Evolutionary conservation across 495 filamentous ascomycete genomes (phyloP), one percentile per base, ranked within the genome.

Genomic region (Chaetomium tenue): DNA sequence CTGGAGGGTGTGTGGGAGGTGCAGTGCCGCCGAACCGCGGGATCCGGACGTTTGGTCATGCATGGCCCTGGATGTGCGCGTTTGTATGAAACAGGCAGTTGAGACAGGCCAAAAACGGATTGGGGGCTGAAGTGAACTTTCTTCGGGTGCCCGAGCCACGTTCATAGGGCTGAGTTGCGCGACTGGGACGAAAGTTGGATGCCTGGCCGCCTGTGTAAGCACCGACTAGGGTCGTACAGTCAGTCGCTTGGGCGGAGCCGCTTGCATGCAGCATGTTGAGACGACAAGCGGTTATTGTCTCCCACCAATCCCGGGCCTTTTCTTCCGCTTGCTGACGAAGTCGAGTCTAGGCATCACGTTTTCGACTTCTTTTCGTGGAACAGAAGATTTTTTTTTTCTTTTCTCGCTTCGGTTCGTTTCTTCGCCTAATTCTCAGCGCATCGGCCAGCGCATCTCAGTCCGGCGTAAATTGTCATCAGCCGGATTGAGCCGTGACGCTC

Each of bases 191-290:
- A 56, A 58, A 23, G 30, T 55, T 63, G 58, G 50, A 51, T 63
- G 63, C 63, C 65, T 62, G 54, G 60, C 53, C 37, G 58, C 61
- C 60, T 64, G 13, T 70, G 65, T 68, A 52, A 65, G 68, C 68
- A 52, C 50, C 63, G 61, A 23, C 26, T 33, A 51, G 57, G 57
- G 53, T 56, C n/a, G 44, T 58, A 64, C 60, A 47, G 18, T 20
- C 33, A 44, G 40, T 50, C 22, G 39, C 15, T 15, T 56, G 47
- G 65, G 56, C 63, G 63, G 48, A 66, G 67, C 67, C 63, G 48
- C 57, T 46, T 51, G 40, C 60, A 13, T 63, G 67, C 67, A 66
- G 60, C 63, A n/a, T 33, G 22, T 62, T 20, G 59, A 56, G 52
- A 57, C 44, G 60, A 50, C 44, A 42, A 40, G 37, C 18, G 16